These are phyloP conservation scores for Oryza meyeriana DNA, from an alignment of 176 grass and related monocot genomes.

Conservation along the genomic window DNA sequence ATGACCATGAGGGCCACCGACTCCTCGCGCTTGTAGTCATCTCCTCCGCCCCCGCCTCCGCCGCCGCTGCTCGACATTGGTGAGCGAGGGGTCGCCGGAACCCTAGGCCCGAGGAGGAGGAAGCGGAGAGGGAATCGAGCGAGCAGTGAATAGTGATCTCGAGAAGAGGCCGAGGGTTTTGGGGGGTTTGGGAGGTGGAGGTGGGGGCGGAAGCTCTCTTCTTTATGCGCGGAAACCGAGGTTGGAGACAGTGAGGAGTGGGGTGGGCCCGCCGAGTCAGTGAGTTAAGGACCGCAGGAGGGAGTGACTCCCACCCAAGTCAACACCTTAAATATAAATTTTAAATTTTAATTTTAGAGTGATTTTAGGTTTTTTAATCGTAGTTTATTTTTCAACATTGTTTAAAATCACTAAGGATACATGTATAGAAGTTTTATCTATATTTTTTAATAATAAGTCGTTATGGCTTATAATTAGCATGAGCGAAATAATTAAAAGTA, in stretches of 20 bases:
- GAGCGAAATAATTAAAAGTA: no score
- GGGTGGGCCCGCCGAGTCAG: not conserved
- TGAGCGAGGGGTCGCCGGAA: no score
- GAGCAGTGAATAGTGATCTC: constrained; percentile 12
- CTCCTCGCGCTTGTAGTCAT: constrained; percentile 79
- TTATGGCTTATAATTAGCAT: no score
- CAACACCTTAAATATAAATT: no score
- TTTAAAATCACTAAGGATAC: no score
- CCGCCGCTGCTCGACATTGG: constrained; percentile 39
- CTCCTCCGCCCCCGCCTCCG: constrained; percentile 18
- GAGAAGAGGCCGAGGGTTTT: constrained; percentile 42
- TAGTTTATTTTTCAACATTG: no score
- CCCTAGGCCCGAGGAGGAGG: constrained; percentile 24
- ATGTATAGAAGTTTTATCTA: no score
- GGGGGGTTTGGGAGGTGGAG: not conserved
- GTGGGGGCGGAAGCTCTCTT: not conserved
- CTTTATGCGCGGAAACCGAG: constrained; percentile 26
- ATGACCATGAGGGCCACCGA: constrained; percentile 76
- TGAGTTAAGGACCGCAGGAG: no score
- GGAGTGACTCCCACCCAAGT: no score
- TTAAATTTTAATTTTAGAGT: no score
- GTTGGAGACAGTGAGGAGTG: constrained; percentile 11
- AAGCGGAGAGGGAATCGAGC: not conserved
- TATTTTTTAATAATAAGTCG: no score
- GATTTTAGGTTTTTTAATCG: no score